Conservation (phyloP, 768 basidiomycete species). For the Podaxis sp. region DNA sequence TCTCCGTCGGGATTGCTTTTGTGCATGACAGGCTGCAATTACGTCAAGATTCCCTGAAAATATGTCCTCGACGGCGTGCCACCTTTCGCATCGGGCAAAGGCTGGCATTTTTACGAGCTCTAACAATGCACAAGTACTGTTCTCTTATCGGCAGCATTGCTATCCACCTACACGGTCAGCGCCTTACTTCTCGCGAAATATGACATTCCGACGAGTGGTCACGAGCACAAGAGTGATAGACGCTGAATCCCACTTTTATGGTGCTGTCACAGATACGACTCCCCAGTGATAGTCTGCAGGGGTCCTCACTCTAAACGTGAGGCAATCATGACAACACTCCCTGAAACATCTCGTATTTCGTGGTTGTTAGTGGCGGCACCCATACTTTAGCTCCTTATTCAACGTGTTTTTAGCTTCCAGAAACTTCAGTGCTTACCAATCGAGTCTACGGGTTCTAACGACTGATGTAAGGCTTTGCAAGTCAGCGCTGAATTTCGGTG, state of each 20-base stretch:
- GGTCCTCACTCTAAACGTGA: not conserved
- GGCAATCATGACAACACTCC: not conserved
- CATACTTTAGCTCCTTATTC: not conserved
- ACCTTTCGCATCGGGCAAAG: not conserved
- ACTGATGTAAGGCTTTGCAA: not conserved
- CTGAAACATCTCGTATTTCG: not conserved
- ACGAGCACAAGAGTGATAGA: not conserved
- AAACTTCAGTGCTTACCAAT: not conserved
- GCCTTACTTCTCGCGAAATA: not conserved
- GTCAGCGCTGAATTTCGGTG: not conserved
- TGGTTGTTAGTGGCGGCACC: conserved; percentile 2
- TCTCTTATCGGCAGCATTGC: too few relatives aligned
- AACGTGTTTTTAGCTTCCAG: conserved; percentile 8
- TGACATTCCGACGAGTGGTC: not conserved
- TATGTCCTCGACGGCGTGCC: not conserved
- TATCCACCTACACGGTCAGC: too few relatives aligned
- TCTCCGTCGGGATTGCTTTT: not conserved
- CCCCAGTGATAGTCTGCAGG: not conserved
- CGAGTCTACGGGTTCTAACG: not conserved
- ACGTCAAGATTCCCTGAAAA: too few relatives aligned
- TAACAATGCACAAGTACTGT: too few relatives aligned
- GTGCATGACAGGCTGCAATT: not conserved
- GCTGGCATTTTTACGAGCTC: too few relatives aligned
- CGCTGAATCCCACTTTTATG: not conserved
- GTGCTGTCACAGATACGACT: not conserved